Conservation (phyloP, 192 early-diverging fungal species). For the Coemansia sp. region DNA sequence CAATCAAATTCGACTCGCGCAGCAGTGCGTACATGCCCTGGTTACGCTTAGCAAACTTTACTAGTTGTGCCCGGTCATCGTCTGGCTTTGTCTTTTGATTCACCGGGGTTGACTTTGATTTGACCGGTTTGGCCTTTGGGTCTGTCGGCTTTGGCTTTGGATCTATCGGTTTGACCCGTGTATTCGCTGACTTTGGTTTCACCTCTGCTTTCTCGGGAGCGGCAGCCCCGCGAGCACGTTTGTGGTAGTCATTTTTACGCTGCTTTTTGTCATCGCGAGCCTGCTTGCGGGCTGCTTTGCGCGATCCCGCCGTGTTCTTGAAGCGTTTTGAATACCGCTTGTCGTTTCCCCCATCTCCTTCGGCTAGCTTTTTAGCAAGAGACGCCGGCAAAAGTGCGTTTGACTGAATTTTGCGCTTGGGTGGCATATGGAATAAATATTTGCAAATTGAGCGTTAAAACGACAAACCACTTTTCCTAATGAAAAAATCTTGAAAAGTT, state of each 20-base stretch:
- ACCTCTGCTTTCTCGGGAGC: constrained; percentile 1
- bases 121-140: neutral
- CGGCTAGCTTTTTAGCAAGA: constrained; percentile 24
- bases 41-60: constrained; percentile 57
- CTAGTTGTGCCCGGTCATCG: constrained; percentile 44
- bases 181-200: neutral
- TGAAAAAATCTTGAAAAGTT: neutral
- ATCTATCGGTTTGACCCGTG: constrained; percentile 2
- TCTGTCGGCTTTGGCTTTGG: neutral
- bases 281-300: constrained; percentile 52
- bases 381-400: constrained; percentile 36
- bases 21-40: constrained; percentile 54
- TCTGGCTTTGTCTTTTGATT: neutral
- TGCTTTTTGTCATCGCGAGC: constrained; percentile 55
- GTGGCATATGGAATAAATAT: constrained; percentile 21
- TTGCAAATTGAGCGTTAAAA: neutral
- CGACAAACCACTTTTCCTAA: neutral
- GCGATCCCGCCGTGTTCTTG: constrained; percentile 30
- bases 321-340: constrained; percentile 40
- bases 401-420: constrained; percentile 37
- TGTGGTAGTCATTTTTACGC: constrained; percentile 35
- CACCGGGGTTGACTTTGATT: neutral
- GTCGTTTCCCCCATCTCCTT: constrained; percentile 6
- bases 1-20: constrained; percentile 47
- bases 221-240: constrained; percentile 16